Percentiles rank a stretch among this genome's conserved stretches.
These are phyloP conservation scores for Petasospora fabianii DNA, from an alignment of 1,139 yeast genomes.

Conservation along the genomic window DNA sequence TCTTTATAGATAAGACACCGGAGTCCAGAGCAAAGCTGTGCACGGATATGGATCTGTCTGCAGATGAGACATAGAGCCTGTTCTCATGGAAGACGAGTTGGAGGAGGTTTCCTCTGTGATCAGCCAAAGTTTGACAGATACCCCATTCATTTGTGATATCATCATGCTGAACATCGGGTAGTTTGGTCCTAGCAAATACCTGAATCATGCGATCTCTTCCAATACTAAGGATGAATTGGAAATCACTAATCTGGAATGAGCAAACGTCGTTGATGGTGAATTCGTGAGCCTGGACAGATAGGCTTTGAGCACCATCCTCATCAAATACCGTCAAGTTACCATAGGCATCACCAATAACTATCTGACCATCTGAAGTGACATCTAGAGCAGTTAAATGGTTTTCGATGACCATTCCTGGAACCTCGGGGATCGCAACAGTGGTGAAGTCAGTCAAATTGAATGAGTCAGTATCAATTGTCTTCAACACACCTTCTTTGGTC, in stretches of 20 bases:
- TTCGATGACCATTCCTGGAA: constrained; percentile 27
- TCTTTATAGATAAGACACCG: constrained; percentile 24
- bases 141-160: constrained; percentile 38
- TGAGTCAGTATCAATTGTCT: constrained; percentile 25
- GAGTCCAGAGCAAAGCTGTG: constrained; percentile 37
- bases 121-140: constrained; percentile 51
- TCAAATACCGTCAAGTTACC: constrained; percentile 35
- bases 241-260: constrained; percentile 29
- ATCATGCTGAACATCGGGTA: not conserved
- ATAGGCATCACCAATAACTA: constrained; percentile 45
- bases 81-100: constrained; percentile 32
- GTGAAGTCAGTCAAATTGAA: constrained; percentile 17
- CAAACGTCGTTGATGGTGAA: constrained; percentile 44
- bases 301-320: constrained; percentile 15
- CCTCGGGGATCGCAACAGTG: constrained; percentile 13
- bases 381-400: constrained; percentile 31
- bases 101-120: constrained; percentile 54
- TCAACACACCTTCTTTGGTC: constrained; percentile 41
- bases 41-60: constrained; percentile 55
- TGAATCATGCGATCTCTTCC: constrained; percentile 65
- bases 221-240: constrained; percentile 39
- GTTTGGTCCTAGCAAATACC: constrained; percentile 33
- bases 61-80: constrained; percentile 49
- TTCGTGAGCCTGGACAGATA: constrained; percentile 44
- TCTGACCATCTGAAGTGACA: constrained; percentile 23